Percentiles rank a stretch among this genome's conserved stretches.
Evolutionary conservation across 2,329 filamentous ascomycete genomes (phyloP).

Genomic region (Microcyclospora pomicola): DNA sequence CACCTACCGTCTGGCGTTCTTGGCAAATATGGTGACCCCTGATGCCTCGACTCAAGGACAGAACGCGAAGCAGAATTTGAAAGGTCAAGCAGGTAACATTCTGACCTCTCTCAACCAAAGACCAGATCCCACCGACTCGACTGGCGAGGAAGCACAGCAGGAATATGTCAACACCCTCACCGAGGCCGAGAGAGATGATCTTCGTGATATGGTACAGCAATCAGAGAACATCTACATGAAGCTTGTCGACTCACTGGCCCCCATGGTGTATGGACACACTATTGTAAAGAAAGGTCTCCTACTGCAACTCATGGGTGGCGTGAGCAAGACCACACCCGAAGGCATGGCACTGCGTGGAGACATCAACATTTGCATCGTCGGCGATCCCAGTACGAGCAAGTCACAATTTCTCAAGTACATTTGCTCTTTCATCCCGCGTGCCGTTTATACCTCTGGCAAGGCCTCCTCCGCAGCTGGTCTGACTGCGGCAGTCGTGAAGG

Average conservation of each 20-base stretch:
- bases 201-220: conserved; percentile 76
- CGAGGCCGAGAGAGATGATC: conserved; percentile 73
- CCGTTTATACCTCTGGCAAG: conserved; percentile 95
- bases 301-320: conserved; percentile 89
- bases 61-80: conserved; percentile 48
- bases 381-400: conserved; percentile 92
- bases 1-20: conserved; percentile 90
- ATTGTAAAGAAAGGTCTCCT: conserved; percentile 96
- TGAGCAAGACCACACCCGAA: conserved; percentile 80
- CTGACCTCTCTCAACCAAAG: conserved; percentile 69
- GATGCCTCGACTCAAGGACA: conserved; percentile 73
- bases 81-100: conserved; percentile 68
- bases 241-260: conserved; percentile 83
- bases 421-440: conserved; percentile 88
- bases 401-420: conserved; percentile 98
- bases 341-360: conserved; percentile 93
- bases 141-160: conserved; percentile 74
- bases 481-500: conserved; percentile 91
- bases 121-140: conserved; percentile 52
- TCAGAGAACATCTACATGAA: conserved; percentile 89
- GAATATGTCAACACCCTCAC: conserved; percentile 79
- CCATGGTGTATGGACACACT: conserved; percentile 93
- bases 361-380: conserved; percentile 97
- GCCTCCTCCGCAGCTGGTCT: conserved; percentile 94
- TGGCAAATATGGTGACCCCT: conserved; percentile 89